Percentiles rank a stretch among this genome's conserved stretches.
These are phyloP conservation scores for Apophysomyces trapeziformis DNA, from an alignment of 371 early-diverging fungal species.

Conservation along the genomic window DNA sequence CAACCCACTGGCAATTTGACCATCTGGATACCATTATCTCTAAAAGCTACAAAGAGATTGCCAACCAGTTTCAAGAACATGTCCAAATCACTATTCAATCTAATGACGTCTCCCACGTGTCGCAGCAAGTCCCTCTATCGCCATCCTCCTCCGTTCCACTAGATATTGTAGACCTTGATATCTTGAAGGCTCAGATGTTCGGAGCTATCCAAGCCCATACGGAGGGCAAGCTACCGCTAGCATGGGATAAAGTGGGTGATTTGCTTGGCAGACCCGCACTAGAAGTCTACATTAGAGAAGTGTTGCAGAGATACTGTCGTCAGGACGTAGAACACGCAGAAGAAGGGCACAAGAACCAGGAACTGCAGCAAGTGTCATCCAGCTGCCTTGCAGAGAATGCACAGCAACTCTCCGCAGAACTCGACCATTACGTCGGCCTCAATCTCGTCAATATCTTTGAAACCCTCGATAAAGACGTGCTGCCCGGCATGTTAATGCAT, in stretches of 20 bases:
- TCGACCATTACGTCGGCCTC: conserved; percentile 34
- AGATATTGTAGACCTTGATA: conserved; percentile 37
- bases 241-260: conserved; percentile 43
- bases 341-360: neutral
- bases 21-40: conserved; percentile 45
- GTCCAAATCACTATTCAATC: conserved; percentile 24
- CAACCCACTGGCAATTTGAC: conserved; percentile 51
- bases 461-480: conserved; percentile 27
- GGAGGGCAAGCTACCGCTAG: conserved; percentile 40
- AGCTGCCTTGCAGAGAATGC: conserved; percentile 33
- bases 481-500: conserved; percentile 40
- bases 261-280: conserved; percentile 25
- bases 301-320: conserved; percentile 24
- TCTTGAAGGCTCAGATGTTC: conserved; percentile 47
- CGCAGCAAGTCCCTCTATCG: conserved; percentile 3
- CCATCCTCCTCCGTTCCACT: neutral
- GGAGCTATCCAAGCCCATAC: conserved; percentile 51
- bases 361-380: conserved; percentile 12
- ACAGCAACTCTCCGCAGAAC: conserved; percentile 21
- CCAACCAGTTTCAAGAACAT: conserved; percentile 39
- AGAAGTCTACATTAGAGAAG: conserved; percentile 27
- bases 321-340: neutral
- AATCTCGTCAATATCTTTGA: conserved; percentile 33
- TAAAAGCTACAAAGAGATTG: conserved; percentile 34
- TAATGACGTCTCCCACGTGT: neutral